phyloP scores from a whole-genome alignment of 352 stramenopile genomes.

The Phytophthora sansomeana region DNA sequence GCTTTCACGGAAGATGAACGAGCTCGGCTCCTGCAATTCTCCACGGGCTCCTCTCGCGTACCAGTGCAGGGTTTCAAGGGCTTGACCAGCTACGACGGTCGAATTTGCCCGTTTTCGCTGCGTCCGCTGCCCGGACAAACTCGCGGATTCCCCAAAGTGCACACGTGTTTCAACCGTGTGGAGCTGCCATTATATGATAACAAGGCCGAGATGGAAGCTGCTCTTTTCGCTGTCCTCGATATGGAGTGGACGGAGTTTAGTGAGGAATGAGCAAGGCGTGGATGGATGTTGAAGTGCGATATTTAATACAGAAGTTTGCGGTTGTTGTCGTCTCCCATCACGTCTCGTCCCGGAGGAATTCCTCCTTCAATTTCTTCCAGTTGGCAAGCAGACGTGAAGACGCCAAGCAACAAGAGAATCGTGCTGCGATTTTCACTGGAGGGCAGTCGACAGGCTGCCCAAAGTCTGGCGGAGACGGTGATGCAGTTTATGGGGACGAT shows the following conservation, averaged over 20 bases:
- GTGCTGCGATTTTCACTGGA: constrained; percentile 11
- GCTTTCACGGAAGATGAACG: constrained; percentile 76
- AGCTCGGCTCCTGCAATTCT: constrained; percentile 87
- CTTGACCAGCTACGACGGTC: constrained; percentile 85
- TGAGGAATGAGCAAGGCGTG: constrained; percentile 54
- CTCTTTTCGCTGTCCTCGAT: constrained; percentile 94
- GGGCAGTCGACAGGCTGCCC: constrained; percentile 1
- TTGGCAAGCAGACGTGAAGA: constrained; percentile 8
- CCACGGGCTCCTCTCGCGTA: constrained; percentile 83
- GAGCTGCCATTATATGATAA: constrained; percentile 81
- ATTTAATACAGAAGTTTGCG: constrained; percentile 35
- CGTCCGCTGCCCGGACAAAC: constrained; percentile 65
- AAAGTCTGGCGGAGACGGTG: constrained; percentile 16
- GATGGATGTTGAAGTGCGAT: constrained; percentile 24
- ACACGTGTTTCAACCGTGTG: constrained; percentile 89
- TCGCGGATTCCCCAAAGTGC: constrained; percentile 74
- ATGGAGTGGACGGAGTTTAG: constrained; percentile 97
- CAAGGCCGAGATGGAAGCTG: constrained; percentile 94
- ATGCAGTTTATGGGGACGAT: constrained; percentile 23
- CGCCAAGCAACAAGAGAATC: constrained; percentile 2
- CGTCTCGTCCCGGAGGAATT: too few species aligned
- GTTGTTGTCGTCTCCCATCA: constrained; percentile 1
- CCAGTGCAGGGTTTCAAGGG: constrained; percentile 88
- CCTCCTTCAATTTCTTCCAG: constrained; percentile 1
- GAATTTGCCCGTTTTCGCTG: constrained; percentile 80